Evolutionary conservation across 257 asterid species (phyloP), one percentile per base, ranked within the genome.

Genomic region (Rehmannia glutinosa): DNA sequence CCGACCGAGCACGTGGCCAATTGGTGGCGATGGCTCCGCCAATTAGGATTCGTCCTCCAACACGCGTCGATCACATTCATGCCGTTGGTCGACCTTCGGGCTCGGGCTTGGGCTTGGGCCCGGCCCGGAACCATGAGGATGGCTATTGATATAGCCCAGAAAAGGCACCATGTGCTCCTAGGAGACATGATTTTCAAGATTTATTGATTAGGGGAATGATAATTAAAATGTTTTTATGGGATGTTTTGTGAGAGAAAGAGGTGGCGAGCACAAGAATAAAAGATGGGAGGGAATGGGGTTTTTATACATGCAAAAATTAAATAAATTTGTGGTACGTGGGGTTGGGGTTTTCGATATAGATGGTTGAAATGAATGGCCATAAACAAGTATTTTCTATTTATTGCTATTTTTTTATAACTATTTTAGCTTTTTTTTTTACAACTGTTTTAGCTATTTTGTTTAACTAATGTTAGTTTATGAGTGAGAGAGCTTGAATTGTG

Each of bases 1-100:
- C 97, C 97, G 15, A 91, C 85, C 0, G 87, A 80, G 75, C 97
- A 91, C 20, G 20, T 60, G n/a, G 91, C 97, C 59, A 91, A 45
- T 33, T 84, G 86, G 12, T 84, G 87, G 39, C 95, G 80, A 25
- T 82, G 41, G 42, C 62, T 62, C 13, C 81, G 61, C 97, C 95
- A 88, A 7, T 77, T 67, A 1, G 81, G 81, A 56, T 91, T 62
- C 3, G 62, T 53, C 63, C 93, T 72, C 97, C 97, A 88, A 30
- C 96, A 91, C 38, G 45, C 49, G 62, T 91, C 97, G 5, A 91
- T 86, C 15, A 72, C 86, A 24, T 91, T 91, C 86, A 84, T 66
- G 25, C 71, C 64, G 5, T 63, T 42, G 8, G 23, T 3, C 0
- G 70, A 6, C 47, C 59, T 51, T 9, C 73, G 71, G 38, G 83